Evolutionary conservation across 495 filamentous ascomycete genomes (phyloP).

Genomic region (Articulospora tetracladia): DNA sequence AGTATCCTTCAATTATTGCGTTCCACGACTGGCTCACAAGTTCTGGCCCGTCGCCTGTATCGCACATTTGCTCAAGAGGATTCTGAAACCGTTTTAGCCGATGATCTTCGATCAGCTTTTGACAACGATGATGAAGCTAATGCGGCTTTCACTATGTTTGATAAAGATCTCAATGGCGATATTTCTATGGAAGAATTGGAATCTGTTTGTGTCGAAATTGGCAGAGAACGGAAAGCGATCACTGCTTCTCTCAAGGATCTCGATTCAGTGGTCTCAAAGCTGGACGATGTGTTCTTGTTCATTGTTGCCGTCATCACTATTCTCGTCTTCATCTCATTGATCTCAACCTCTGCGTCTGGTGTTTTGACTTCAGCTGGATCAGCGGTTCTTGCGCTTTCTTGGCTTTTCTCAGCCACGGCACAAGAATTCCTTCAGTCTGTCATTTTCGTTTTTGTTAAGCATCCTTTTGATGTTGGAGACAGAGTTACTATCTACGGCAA

Average conservation of each 20-base stretch:
- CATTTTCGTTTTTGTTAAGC: conserved; percentile 96
- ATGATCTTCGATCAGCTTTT: conserved; percentile 78
- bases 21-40: conserved; percentile 71
- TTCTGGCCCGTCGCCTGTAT: conserved; percentile 88
- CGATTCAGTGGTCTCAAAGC: conserved; percentile 89
- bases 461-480: conserved; percentile 96
- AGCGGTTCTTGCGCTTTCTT: conserved; percentile 78
- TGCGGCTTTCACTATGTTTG: conserved; percentile 88
- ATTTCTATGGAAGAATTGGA: conserved; percentile 96
- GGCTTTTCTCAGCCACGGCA: conserved; percentile 88
- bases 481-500: conserved; percentile 90
- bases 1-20: conserved; percentile 66
- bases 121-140: conserved; percentile 85
- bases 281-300: conserved; percentile 85
- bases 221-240: conserved; percentile 91
- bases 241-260: conserved; percentile 91
- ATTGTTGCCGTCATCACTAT: conserved; percentile 74
- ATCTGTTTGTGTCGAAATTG: conserved; percentile 90
- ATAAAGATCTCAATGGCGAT: conserved; percentile 95
- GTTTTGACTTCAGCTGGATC: conserved; percentile 87
- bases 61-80: conserved; percentile 78
- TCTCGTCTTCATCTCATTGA: conserved; percentile 82
- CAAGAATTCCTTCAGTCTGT: conserved; percentile 91
- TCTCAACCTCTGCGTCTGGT: conserved; percentile 80
- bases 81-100: conserved; percentile 67